A percentile compares a stretch with the other conserved stretches of the same genome.
Evolutionary conservation across 129 eudicot species (phyloP).

Genomic region (Flaveria ramosissima): DNA sequence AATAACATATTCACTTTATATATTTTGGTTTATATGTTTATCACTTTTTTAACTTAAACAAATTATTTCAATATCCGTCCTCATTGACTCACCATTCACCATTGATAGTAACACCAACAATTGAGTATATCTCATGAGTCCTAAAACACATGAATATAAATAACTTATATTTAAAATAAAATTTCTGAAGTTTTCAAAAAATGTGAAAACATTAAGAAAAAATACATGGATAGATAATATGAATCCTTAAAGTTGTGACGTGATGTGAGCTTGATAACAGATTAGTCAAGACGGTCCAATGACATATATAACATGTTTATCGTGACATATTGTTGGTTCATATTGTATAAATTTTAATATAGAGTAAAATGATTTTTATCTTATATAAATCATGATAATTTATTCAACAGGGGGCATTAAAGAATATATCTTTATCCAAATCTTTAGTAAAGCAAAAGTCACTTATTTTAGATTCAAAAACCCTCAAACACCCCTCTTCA

Average conservation of each 20-base stretch:
- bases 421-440: slow-evolving; percentile 35
- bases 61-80: background rate
- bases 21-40: too few species aligned
- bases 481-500: slow-evolving; percentile 41
- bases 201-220: too few species aligned
- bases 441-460: slow-evolving; percentile 43
- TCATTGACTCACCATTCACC: background rate
- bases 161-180: too few species aligned
- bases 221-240: background rate
- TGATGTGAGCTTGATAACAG: background rate
- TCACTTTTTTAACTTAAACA: too few species aligned
- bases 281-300: background rate
- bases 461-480: slow-evolving; percentile 39
- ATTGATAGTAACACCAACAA: too few species aligned
- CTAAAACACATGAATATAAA: too few species aligned
- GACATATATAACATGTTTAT: background rate
- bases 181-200: too few species aligned
- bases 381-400: background rate
- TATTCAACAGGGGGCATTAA: background rate
- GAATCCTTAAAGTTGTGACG: background rate
- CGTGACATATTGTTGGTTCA: background rate
- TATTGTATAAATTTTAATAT: background rate
- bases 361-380: background rate
- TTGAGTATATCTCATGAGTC: background rate
- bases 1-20: too few species aligned